Evolutionary conservation across 2,329 filamentous ascomycete genomes (phyloP), one percentile per base, ranked within the genome.

Genomic region (Colletotrichum endophyticum): DNA sequence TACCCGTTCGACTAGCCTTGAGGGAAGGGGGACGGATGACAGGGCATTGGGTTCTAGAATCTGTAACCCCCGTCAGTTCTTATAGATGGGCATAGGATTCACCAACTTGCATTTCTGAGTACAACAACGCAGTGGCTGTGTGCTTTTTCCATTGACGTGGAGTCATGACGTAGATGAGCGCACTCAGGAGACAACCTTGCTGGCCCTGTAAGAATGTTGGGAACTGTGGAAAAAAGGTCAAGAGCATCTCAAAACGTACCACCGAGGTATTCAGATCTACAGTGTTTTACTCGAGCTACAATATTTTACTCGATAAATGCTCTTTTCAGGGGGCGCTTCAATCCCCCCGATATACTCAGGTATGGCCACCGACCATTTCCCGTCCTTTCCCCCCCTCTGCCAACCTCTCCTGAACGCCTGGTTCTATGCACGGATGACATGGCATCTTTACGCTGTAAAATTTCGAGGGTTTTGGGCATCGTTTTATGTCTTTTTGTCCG

Each of bases 1-100:
- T 77, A 77, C 75, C 75, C 75, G 66, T 66, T 74, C 71, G 66
- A 36, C 74, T 72, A 70, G 70, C 64, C 62, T 72, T 72, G 32
- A 34, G 15, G 39, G 39, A 67, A 49, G 11, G 53, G 66, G 57
- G 44, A 32, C n/a, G 44, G 44, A 53, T 53, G 27, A 63, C 8
- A 11, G 16, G 67, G 39, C 16, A 44, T 39, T 27, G 32, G 25
- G 28, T 27, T 22, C 49, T 25, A 28, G 66, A 22, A 5, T 22
- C 44, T 32, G 30, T 49, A 49, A 16, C 15, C n/a, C 25, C 27
- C 25, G 15, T 25, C 25, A 57, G 66, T 68, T 30, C 16, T 44
- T 68, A 57, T 59, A 62, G 25, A 39, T 59, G 67, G 39, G 44
- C 44, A 53, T 53, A 53, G 44, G 44, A 53, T 53, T 53, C 39